phyloP scores from a whole-genome alignment of 148 eudicot species.

The Fallopia convolvulus region DNA sequence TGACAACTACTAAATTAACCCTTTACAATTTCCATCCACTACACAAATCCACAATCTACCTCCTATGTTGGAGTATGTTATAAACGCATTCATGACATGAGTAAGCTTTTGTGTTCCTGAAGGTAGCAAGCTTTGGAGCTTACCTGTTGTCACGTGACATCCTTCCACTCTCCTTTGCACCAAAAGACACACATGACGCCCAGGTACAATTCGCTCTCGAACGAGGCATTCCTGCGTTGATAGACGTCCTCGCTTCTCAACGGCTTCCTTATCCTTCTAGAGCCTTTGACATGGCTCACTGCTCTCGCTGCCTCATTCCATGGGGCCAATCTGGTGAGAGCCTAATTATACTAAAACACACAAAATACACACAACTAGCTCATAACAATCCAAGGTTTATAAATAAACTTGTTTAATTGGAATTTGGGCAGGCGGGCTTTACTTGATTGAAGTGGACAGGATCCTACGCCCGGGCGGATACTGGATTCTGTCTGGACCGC shows the following conservation, averaged over 20 bases:
- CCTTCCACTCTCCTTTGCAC: slow-evolving; percentile 80
- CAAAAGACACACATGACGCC: slow-evolving; percentile 82
- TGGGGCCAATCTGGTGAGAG: slow-evolving; percentile 56
- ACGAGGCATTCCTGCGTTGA: slow-evolving; percentile 78
- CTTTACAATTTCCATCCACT: neutral
- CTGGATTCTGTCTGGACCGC: slow-evolving; percentile 72
- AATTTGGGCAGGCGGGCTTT: slow-evolving; percentile 34
- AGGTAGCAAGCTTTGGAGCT: slow-evolving; percentile 97
- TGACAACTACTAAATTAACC: neutral
- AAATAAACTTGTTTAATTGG: neutral
- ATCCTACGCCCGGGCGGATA: slow-evolving; percentile 59
- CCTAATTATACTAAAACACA: too few relatives aligned
- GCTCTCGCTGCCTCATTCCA: slow-evolving; percentile 94
- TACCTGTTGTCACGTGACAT: slow-evolving; percentile 63
- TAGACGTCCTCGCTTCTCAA: slow-evolving; percentile 65
- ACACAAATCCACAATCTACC: neutral
- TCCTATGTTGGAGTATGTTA: neutral
- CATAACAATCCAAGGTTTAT: too few relatives aligned
- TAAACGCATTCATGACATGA: neutral
- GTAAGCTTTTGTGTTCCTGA: neutral
- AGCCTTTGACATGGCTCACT: slow-evolving; percentile 93
- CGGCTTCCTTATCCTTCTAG: slow-evolving; percentile 80
- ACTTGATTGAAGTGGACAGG: slow-evolving; percentile 59
- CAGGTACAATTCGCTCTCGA: slow-evolving; percentile 92
- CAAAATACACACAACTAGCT: too few relatives aligned